Conservation (phyloP, 2,329 filamentous ascomycete species). For the Fusarium fujikuroi region DNA sequence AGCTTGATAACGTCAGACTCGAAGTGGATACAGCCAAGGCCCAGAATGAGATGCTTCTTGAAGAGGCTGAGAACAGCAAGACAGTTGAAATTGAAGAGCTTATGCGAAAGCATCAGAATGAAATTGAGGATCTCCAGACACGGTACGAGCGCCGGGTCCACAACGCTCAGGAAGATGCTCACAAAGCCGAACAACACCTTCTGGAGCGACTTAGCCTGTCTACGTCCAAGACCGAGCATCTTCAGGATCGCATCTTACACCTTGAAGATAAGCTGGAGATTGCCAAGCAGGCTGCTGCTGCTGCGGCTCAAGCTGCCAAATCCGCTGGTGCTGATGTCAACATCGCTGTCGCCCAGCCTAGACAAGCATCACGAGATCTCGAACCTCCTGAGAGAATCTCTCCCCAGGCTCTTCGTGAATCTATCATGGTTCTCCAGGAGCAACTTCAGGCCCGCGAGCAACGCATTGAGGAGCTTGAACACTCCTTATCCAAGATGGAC, state of each 20-base stretch:
- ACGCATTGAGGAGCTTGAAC: constrained; percentile 87
- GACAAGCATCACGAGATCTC: constrained; percentile 49
- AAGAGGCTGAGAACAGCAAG: constrained; percentile 80
- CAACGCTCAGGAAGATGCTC: constrained; percentile 82
- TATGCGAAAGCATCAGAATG: constrained; percentile 70
- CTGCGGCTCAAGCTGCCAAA: constrained; percentile 81
- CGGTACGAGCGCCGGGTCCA: constrained; percentile 79
- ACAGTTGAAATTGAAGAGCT: constrained; percentile 64
- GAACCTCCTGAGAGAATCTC: constrained; percentile 86
- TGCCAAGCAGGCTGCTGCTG: constrained; percentile 85
- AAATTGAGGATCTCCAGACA: constrained; percentile 78
- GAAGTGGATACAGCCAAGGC: constrained; percentile 85
- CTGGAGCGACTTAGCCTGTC: constrained; percentile 84
- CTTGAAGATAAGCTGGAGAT: constrained; percentile 93
- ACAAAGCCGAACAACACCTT: constrained; percentile 81
- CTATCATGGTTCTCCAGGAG: constrained; percentile 95
- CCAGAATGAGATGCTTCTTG: constrained; percentile 83
- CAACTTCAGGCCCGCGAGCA: constrained; percentile 94
- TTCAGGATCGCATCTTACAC: constrained; percentile 85
- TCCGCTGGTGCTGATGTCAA: constrained; percentile 58
- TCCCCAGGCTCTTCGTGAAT: constrained; percentile 92
- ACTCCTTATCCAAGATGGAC: constrained; percentile 74
- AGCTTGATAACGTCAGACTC: constrained; percentile 80
- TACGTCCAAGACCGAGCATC: constrained; percentile 83
- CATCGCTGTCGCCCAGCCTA: constrained; percentile 36